phyloP scores from a whole-genome alignment of 169 alveolate genomes.

The Eimeria sp. region DNA sequence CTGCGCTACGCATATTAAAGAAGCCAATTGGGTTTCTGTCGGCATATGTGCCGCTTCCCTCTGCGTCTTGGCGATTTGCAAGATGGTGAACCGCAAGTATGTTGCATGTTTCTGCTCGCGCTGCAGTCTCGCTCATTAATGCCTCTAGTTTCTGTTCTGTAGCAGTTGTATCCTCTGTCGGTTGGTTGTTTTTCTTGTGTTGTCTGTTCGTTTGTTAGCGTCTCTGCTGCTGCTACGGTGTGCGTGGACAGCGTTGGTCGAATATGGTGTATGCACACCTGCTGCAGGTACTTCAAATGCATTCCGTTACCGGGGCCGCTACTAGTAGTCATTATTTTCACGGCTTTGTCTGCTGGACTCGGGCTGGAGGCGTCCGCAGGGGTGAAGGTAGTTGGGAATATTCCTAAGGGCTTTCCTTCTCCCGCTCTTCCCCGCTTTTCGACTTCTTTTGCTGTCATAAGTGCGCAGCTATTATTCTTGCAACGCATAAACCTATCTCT shows the following conservation, averaged over 20 bases:
- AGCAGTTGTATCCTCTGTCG: neutral
- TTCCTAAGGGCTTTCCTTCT: conserved; percentile 82
- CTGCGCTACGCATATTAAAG: conserved; percentile 67
- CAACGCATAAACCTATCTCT: too few species aligned
- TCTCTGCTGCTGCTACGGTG: conserved; percentile 2
- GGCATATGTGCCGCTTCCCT: conserved; percentile 67
- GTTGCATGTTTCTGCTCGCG: neutral
- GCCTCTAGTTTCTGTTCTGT: neutral
- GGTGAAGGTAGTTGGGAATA: conserved; percentile 54
- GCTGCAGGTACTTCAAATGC: conserved; percentile 72
- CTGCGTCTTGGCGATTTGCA: conserved; percentile 62
- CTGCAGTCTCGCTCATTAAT: too few species aligned
- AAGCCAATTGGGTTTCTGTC: conserved; percentile 76
- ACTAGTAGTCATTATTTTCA: conserved; percentile 68
- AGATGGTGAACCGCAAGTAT: conserved; percentile 39
- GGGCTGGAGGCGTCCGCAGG: conserved; percentile 41
- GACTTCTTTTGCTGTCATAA: conserved; percentile 21
- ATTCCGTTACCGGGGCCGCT: conserved; percentile 81
- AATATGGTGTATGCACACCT: neutral
- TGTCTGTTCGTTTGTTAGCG: neutral
- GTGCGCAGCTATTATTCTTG: neutral
- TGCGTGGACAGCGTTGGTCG: neutral
- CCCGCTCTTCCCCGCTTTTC: conserved; percentile 70
- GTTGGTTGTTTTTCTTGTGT: neutral
- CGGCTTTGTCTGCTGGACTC: conserved; percentile 35